These are phyloP conservation scores for Nakaseomyces kungkrabaensis DNA, from an alignment of 1,139 yeast genomes.

Conservation along the genomic window DNA sequence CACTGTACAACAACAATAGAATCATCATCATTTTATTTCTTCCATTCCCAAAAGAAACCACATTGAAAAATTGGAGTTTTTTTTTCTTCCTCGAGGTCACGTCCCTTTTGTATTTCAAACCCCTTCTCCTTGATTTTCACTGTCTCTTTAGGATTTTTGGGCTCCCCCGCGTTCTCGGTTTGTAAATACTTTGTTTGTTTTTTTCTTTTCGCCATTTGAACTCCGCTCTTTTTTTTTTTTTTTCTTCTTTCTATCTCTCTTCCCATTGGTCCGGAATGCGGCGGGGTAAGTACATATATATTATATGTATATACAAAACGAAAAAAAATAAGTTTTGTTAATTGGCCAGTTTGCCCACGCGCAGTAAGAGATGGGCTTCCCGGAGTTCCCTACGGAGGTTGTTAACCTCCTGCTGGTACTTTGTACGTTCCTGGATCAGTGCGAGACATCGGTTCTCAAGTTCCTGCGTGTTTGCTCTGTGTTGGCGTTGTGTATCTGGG, in stretches of 20 bases:
- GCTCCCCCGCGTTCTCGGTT: background rate
- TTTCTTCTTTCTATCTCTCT: background rate
- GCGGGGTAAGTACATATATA: background rate
- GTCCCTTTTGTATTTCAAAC: background rate
- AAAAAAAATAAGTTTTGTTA: background rate
- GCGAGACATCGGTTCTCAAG: background rate
- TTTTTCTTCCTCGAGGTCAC: background rate
- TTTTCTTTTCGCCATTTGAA: background rate
- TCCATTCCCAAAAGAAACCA: too few relatives aligned
- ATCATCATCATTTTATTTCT: background rate
- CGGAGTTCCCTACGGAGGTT: slow-evolving; percentile 1
- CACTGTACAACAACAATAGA: background rate
- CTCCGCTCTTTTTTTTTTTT: background rate
- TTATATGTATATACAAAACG: too few relatives aligned
- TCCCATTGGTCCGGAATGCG: background rate
- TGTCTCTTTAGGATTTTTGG: background rate
- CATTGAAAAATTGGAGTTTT: background rate
- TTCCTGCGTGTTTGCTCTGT: background rate
- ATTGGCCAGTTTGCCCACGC: background rate
- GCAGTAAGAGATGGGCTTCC: background rate
- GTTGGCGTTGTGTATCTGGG: too few relatives aligned
- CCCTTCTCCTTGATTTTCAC: background rate
- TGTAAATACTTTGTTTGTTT: background rate
- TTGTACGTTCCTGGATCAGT: background rate
- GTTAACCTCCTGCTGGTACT: background rate